A percentile compares a stretch with the other conserved stretches of the same genome.
These are phyloP conservation scores for Fusarium camptoceras DNA, from an alignment of 2,329 filamentous ascomycete genomes.

Conservation along the genomic window DNA sequence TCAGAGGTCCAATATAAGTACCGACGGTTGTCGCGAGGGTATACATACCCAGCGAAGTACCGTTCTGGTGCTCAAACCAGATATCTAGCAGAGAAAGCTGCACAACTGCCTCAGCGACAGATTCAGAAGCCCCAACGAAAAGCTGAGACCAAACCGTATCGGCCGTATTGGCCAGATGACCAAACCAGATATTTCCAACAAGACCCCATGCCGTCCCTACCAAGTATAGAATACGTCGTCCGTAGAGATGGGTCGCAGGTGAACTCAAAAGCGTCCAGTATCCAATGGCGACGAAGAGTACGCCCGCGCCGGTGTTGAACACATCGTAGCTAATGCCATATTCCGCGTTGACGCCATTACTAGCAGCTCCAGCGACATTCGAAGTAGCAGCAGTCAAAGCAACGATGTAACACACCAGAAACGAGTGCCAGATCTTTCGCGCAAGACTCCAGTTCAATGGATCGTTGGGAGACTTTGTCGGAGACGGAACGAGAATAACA, in stretches of 20 bases:
- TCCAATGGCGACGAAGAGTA: conserved; percentile 67
- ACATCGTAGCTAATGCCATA: conserved; percentile 63
- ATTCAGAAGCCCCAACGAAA: conserved; percentile 68
- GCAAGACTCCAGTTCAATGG: conserved; percentile 62
- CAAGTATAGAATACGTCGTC: conserved; percentile 65
- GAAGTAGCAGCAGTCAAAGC: conserved; percentile 67
- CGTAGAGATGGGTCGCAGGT: conserved; percentile 65
- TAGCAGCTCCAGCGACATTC: conserved; percentile 65
- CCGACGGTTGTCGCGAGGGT: conserved; percentile 67
- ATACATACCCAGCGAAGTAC: conserved; percentile 65
- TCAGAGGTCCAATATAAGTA: conserved; percentile 66
- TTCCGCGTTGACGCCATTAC: conserved; percentile 61
- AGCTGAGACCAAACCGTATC: conserved; percentile 67
- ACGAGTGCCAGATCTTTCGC: conserved; percentile 63
- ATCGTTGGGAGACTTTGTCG: conserved; percentile 64
- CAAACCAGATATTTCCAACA: conserved; percentile 66
- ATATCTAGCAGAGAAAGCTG: conserved; percentile 68
- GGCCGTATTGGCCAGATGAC: conserved; percentile 54
- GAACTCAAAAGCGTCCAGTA: conserved; percentile 66
- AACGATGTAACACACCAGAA: conserved; percentile 64
- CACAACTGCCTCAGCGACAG: conserved; percentile 66
- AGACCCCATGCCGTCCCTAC: conserved; percentile 62
- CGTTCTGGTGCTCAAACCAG: conserved; percentile 68
- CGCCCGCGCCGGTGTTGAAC: conserved; percentile 68
- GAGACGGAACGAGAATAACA: conserved; percentile 64